Evolutionary conservation across 169 alveolate genomes (phyloP).

Genomic region (Pseudocohnilembus persalinus): DNA sequence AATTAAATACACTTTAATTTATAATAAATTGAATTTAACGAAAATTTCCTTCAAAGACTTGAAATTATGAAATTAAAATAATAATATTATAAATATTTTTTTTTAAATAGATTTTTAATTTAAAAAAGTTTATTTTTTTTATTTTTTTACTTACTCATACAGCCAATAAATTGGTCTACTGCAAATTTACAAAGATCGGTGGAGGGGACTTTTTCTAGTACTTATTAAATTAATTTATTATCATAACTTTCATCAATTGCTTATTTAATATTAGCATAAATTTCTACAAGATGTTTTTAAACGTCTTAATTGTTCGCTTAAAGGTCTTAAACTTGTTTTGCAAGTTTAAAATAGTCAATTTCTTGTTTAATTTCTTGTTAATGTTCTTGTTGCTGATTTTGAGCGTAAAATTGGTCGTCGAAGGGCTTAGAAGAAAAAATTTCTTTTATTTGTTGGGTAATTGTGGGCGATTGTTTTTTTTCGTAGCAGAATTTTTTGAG

Average conservation of each 20-base stretch:
- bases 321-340: conserved; percentile 11
- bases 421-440: no score
- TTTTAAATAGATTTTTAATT: no score
- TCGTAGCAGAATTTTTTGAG: no score
- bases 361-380: not conserved
- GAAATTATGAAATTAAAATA: no score
- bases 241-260: conserved; percentile 28
- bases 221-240: conserved; percentile 5
- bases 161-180: conserved; percentile 44
- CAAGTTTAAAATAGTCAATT: conserved; percentile 19
- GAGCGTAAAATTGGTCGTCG: no score
- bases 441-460: no score
- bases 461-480: no score
- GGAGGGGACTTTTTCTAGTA: conserved; percentile 26
- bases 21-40: no score
- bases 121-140: not conserved
- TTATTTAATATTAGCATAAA: conserved; percentile 32
- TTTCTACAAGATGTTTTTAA: conserved; percentile 11
- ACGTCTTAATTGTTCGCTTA: conserved; percentile 25
- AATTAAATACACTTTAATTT: not conserved
- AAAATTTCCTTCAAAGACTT: no score
- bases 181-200: conserved; percentile 33
- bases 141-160: conserved; percentile 28
- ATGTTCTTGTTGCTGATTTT: conserved; percentile 20
- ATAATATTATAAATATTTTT: not conserved